Conservation (phyloP, 2,329 filamentous ascomycete species). For the Pseudogymnoascus pannorum region DNA sequence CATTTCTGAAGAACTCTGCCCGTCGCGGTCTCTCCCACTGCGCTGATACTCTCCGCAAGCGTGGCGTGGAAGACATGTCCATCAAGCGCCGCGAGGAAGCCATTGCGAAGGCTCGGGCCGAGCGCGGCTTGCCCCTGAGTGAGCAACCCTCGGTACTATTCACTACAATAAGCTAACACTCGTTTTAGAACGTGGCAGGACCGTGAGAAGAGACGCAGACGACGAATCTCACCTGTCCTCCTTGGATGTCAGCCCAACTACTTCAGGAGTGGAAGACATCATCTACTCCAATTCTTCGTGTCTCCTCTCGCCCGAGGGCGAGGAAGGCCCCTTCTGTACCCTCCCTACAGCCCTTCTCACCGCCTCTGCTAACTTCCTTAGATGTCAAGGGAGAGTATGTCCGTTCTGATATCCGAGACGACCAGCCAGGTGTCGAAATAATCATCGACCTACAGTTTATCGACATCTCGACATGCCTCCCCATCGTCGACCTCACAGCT, state of each 20-base stretch:
- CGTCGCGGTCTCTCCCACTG: slow-evolving; percentile 26
- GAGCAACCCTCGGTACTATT: neutral
- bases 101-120: neutral
- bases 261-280: neutral
- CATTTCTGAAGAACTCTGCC: slow-evolving; percentile 11
- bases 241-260: neutral
- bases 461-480: slow-evolving; percentile 46
- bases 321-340: slow-evolving; percentile 32
- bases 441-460: slow-evolving; percentile 45
- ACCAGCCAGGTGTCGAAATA: slow-evolving; percentile 33
- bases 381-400: slow-evolving; percentile 32
- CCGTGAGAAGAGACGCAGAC: neutral
- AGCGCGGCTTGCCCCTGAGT: neutral
- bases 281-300: slow-evolving; percentile 25
- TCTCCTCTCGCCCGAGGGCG: slow-evolving; percentile 29
- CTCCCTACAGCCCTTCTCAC: neutral
- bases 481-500: slow-evolving; percentile 40
- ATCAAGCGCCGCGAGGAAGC: neutral
- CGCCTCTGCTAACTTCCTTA: slow-evolving; percentile 18
- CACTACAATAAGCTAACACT: neutral
- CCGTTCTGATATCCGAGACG: slow-evolving; percentile 32
- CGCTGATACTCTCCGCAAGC: slow-evolving; percentile 27
- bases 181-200: neutral
- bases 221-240: neutral
- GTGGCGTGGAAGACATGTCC: slow-evolving; percentile 21